Conservation (phyloP, 306 rosid genomes). For the Glycine soja region DNA sequence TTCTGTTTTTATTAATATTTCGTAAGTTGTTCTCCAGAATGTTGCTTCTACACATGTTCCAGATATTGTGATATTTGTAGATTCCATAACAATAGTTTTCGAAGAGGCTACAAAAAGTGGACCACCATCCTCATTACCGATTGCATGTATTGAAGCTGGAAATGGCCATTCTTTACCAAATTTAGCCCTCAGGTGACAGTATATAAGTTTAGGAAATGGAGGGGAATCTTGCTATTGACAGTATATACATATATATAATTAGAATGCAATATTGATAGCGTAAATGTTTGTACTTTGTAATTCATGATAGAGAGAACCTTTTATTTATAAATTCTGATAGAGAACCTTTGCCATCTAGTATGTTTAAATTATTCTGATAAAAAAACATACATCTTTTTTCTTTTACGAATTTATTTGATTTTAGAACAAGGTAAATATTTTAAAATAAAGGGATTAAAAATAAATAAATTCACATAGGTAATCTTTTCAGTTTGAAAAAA, state of each 20-base stretch:
- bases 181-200: constrained; percentile 78
- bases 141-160: constrained; percentile 93
- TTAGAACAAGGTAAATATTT: too few relatives aligned
- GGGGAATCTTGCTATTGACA: neutral
- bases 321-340: neutral
- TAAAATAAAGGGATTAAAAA: too few relatives aligned
- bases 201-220: neutral
- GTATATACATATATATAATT: too few relatives aligned
- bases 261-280: neutral
- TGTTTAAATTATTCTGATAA: constrained; percentile 36
- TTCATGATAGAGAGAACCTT: neutral
- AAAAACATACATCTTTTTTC: constrained; percentile 16
- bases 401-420: too few relatives aligned
- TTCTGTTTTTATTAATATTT: constrained; percentile 38
- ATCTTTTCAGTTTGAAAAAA: too few relatives aligned
- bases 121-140: constrained; percentile 75
- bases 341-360: too few relatives aligned
- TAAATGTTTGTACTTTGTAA: neutral
- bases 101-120: constrained; percentile 87
- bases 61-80: constrained; percentile 80
- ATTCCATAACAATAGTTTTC: constrained; percentile 89
- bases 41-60: constrained; percentile 84
- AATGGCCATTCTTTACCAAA: constrained; percentile 83
- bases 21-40: constrained; percentile 68
- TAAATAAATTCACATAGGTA: too few relatives aligned